A percentile compares a stretch with the other conserved stretches of the same genome.
Conservation (phyloP, 1,284 basidiomycete species). For the Pholiota adiposa region DNA sequence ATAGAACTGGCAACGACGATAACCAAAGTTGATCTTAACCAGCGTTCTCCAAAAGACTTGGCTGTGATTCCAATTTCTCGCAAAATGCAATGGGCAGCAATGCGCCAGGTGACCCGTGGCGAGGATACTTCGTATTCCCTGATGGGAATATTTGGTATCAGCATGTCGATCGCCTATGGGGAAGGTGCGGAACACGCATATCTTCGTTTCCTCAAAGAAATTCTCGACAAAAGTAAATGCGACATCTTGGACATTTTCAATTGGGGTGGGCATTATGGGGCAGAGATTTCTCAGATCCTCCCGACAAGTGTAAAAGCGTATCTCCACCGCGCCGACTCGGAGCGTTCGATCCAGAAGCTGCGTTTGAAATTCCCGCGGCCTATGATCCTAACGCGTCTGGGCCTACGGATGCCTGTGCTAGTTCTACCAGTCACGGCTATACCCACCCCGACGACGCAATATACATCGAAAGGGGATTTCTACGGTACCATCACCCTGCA, state of each 20-base stretch:
- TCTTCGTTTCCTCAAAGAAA: slow-evolving; percentile 1
- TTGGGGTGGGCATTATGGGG: neutral
- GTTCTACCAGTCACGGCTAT: neutral
- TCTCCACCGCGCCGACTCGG: neutral
- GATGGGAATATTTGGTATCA: slow-evolving; percentile 8
- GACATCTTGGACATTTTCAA: neutral
- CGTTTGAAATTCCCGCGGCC: neutral
- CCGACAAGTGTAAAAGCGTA: neutral
- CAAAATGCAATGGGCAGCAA: slow-evolving; percentile 6
- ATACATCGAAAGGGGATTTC: too few relatives aligned
- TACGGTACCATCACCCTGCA: too few relatives aligned
- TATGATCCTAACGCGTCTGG: neutral
- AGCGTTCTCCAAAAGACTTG: too few relatives aligned
- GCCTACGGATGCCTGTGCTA: neutral
- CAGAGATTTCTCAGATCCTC: neutral
- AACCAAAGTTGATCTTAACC: neutral
- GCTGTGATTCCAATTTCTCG: neutral
- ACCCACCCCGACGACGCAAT: too few relatives aligned
- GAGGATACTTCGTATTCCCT: slow-evolving; percentile 12
- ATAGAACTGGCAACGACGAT: neutral
- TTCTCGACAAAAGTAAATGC: neutral
- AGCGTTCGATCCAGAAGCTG: too few relatives aligned
- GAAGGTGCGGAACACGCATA: slow-evolving; percentile 3
- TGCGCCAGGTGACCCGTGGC: neutral
- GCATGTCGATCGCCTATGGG: slow-evolving; percentile 8